Evolutionary conservation across 2,329 filamentous ascomycete genomes (phyloP), one percentile per base, ranked within the genome.

Genomic region (Pseudogymnoascus sp.): DNA sequence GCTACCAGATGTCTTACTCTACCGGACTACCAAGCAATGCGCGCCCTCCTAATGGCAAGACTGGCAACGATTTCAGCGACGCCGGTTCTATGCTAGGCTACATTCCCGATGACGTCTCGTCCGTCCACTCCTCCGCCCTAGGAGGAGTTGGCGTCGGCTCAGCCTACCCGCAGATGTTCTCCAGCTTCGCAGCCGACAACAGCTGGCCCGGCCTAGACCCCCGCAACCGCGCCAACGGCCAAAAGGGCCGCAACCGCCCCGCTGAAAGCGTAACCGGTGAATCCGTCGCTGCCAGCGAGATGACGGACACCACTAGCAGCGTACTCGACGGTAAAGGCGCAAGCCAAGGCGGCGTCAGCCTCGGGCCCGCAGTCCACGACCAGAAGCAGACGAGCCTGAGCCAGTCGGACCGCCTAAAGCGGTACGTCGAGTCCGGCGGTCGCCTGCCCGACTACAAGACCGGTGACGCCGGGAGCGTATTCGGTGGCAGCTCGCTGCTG

Each of bases 71-170:
- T 37, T 73, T 68, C 63, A 72, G 67, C 34, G 93, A 97, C 71
- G 86, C 89, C 16, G 90, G 91, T 46, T 97, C 93, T 2, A 90
- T 97, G 73, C 83, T 97, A 70, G 95, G 93, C 14, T 97, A 96
- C 74, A 96, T 99, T 65, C 91, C 93, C 1, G 95, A 99, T 71
- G 95, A 99, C 75, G 92, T 96, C 42, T 97, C 93, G 7, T 97
- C 93, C 1, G 89, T 99, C 53, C 93, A 97, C 75, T 93, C 92
- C 59, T 96, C 92, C 50, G 88, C 92, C 0, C 85, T 97, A 61
- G 92, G 92, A 62, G 92, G 92, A 38, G 89, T 90, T 37, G 89
- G 88, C n/a, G 81, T 96, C 31, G 82, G 74, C 8, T 87, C 88
- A 59, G 90, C 91, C 23, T 97, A 93, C 74, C 95, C 95, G 14